Conservation (phyloP, 2,329 filamentous ascomycete species). For the Penicillium italicum region DNA sequence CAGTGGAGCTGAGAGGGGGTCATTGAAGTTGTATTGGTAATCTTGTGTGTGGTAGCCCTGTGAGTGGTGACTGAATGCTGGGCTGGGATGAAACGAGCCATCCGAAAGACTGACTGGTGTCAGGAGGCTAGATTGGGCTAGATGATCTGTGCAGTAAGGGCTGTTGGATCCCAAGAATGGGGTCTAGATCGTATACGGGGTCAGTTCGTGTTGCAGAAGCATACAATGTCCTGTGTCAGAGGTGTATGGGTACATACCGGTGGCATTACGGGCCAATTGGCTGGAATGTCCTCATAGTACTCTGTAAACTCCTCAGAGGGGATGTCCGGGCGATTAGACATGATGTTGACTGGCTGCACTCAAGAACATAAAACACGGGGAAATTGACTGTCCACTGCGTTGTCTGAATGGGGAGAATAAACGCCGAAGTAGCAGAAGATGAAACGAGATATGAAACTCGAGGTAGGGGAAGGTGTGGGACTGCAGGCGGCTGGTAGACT, state of each 20-base stretch:
- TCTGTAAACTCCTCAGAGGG: conserved; percentile 28
- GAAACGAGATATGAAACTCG: conserved; percentile 24
- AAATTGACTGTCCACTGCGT: conserved; percentile 2
- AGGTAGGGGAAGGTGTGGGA: conserved; percentile 12
- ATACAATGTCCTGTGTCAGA: not conserved
- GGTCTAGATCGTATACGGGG: conserved; percentile 12
- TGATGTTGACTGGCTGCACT: conserved; percentile 17
- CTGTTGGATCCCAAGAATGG: conserved; percentile 27
- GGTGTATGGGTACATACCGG: conserved; percentile 27
- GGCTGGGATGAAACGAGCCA: conserved; percentile 35
- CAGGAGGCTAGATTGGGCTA: conserved; percentile 31
- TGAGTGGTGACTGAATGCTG: conserved; percentile 37
- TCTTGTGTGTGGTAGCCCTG: conserved; percentile 27
- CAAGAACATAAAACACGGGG: conserved; percentile 27
- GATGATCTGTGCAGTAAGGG: conserved; percentile 33
- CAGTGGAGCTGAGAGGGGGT: conserved; percentile 29
- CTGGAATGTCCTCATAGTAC: conserved; percentile 28
- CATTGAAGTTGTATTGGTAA: conserved; percentile 33
- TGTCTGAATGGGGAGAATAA: conserved; percentile 21
- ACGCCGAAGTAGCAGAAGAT: conserved; percentile 19
- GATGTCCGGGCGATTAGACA: conserved; percentile 27
- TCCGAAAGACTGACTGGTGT: conserved; percentile 42
- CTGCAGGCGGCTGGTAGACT: conserved; percentile 12
- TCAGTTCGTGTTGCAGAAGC: conserved; percentile 10
- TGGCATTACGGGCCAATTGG: conserved; percentile 30